These are phyloP conservation scores for Scedosporium dehoogii DNA, from an alignment of 2,329 filamentous ascomycete genomes.

Conservation along the genomic window DNA sequence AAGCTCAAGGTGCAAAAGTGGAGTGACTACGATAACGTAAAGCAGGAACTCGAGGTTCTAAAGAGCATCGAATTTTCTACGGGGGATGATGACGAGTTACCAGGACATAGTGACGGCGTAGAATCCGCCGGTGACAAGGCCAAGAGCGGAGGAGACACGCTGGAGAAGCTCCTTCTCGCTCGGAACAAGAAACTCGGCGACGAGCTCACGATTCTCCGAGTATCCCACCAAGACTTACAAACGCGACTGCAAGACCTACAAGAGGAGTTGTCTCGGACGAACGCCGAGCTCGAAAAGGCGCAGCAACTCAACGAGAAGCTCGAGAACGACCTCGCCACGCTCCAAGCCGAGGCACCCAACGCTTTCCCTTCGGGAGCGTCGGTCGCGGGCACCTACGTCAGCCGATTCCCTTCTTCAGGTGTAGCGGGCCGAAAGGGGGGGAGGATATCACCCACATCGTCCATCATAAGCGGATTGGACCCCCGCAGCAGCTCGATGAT, in stretches of 20 bases:
- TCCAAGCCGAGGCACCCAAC: constrained; percentile 78
- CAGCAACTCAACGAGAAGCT: constrained; percentile 79
- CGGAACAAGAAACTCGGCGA: constrained; percentile 95
- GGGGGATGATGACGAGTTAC: constrained; percentile 68
- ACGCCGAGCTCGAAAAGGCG: constrained; percentile 76
- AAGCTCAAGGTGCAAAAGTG: constrained; percentile 77
- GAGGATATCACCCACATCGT: constrained; percentile 80
- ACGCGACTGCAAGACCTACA: constrained; percentile 68
- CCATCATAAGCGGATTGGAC: constrained; percentile 96
- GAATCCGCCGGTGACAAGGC: constrained; percentile 19
- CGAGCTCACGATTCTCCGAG: constrained; percentile 82
- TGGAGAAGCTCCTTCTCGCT: constrained; percentile 84
- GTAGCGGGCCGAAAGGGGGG: constrained; percentile 56
- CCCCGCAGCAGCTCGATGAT: constrained; percentile 39
- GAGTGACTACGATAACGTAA: constrained; percentile 92
- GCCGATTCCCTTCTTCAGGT: constrained; percentile 59
- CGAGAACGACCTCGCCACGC: constrained; percentile 79
- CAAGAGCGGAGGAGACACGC: constrained; percentile 54
- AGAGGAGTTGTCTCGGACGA: constrained; percentile 72
- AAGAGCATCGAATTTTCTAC: constrained; percentile 97
- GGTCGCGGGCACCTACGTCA: constrained; percentile 83
- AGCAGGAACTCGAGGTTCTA: constrained; percentile 89
- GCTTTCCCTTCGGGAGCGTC: constrained; percentile 84
- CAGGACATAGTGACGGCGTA: constrained; percentile 27
- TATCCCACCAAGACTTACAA: constrained; percentile 90